Conservation (phyloP, 805 yeast genomes). For the Candida ulmi region DNA sequence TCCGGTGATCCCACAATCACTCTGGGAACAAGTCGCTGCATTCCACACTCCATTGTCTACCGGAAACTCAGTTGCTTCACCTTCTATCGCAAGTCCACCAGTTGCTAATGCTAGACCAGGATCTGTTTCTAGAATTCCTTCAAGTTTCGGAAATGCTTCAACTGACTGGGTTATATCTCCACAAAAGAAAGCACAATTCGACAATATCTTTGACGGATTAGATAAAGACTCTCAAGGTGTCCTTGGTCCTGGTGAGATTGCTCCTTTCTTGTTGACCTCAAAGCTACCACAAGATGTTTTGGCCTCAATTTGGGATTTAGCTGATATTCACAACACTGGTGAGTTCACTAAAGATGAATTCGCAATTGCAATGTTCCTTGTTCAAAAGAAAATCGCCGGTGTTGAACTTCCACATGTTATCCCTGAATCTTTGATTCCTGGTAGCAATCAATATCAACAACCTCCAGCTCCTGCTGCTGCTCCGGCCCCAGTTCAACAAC, state of each 20-base stretch:
- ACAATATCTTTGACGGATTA: constrained; percentile 68
- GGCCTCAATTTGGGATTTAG: constrained; percentile 91
- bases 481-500: constrained; percentile 7
- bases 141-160: constrained; percentile 32
- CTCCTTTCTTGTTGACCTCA: constrained; percentile 83
- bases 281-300: constrained; percentile 77
- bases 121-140: constrained; percentile 28
- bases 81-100: constrained; percentile 9
- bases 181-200: constrained; percentile 71
- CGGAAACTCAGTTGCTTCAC: constrained; percentile 8
- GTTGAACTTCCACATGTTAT: constrained; percentile 69
- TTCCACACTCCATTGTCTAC: constrained; percentile 15
- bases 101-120: constrained; percentile 17
- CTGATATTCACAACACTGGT: constrained; percentile 86
- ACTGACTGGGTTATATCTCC: constrained; percentile 65
- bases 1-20: constrained; percentile 32
- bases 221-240: constrained; percentile 61
- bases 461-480: constrained; percentile 11
- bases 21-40: constrained; percentile 32
- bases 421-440: constrained; percentile 56
- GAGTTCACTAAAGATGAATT: constrained; percentile 77
- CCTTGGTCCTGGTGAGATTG: constrained; percentile 75
- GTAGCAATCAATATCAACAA: no score
- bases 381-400: constrained; percentile 80
- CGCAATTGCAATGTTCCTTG: constrained; percentile 88